A percentile compares a stretch with the other conserved stretches of the same genome.
Conservation (phyloP, 371 early-diverging fungal genomes). For the Lichtheimia ramosa region DNA sequence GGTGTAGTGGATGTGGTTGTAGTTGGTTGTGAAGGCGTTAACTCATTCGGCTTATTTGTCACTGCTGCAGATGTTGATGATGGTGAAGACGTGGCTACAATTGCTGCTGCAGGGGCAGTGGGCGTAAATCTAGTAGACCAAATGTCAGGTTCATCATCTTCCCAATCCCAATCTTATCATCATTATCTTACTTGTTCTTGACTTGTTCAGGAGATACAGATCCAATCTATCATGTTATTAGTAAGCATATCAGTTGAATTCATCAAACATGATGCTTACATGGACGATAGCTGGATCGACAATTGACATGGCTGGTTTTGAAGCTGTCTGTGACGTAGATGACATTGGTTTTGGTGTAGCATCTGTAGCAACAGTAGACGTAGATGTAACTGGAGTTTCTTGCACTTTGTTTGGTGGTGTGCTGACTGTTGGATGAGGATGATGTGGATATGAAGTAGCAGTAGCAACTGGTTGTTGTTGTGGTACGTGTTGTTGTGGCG, state of each 20-base stretch:
- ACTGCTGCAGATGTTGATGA: slow-evolving; percentile 5
- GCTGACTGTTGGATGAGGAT: background rate
- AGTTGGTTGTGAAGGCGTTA: background rate
- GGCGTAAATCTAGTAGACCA: background rate
- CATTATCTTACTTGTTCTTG: background rate
- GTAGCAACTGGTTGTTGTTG: slow-evolving; percentile 1
- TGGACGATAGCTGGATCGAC: slow-evolving; percentile 32
- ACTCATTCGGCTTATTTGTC: slow-evolving; percentile 6
- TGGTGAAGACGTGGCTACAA: background rate
- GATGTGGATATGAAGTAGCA: background rate
- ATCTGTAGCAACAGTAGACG: too few relatives aligned
- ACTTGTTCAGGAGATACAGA: background rate
- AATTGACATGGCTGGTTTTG: slow-evolving; percentile 4
- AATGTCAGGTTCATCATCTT: too few relatives aligned
- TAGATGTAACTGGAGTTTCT: too few relatives aligned
- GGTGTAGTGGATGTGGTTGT: background rate
- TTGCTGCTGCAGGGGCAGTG: background rate
- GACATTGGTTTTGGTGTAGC: too few relatives aligned
- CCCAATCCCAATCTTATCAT: too few relatives aligned
- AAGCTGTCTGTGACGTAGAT: background rate
- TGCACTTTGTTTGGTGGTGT: background rate
- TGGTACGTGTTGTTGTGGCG: background rate
- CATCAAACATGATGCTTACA: background rate
- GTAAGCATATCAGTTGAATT: too few relatives aligned
- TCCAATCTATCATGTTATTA: background rate